A percentile compares a stretch with the other conserved stretches of the same genome.
Conservation (phyloP, 441 rosid species). For the Gossypium schwendimanii region DNA sequence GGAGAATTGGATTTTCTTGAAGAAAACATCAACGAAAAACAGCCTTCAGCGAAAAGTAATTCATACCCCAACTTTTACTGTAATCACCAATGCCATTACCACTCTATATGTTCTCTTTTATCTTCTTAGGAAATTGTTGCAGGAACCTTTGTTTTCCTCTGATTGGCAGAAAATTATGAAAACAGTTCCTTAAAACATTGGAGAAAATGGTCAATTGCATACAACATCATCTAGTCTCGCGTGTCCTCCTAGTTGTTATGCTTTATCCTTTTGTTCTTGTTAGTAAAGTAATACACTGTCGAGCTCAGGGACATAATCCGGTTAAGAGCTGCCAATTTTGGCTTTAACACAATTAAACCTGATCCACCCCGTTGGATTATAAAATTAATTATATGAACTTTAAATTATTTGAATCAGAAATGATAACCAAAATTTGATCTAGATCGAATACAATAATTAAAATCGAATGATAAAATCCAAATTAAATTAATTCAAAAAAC, state of each 20-base stretch:
- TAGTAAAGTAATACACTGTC: neutral
- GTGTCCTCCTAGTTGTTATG: neutral
- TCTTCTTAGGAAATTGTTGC: neutral
- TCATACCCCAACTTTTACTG: slow-evolving; percentile 1
- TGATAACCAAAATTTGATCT: no score
- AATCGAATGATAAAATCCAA: no score
- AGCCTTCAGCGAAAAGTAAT: slow-evolving; percentile 11
- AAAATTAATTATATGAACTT: no score
- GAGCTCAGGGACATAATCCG: neutral
- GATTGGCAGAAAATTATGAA: neutral
- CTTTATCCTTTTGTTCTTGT: neutral
- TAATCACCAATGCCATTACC: neutral
- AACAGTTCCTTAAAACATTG: neutral
- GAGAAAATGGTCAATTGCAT: neutral
- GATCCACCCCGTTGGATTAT: no score
- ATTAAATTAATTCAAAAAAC: no score
- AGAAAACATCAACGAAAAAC: neutral
- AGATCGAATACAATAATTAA: no score
- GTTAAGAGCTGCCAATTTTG: no score
- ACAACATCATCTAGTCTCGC: slow-evolving; percentile 1
- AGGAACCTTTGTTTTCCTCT: neutral
- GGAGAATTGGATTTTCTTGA: neutral
- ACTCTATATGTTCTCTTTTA: neutral
- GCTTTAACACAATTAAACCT: no score
- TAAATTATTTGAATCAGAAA: no score